Conservation (phyloP, 2,329 filamentous ascomycete species). For the Trichoderma arundinaceum region DNA sequence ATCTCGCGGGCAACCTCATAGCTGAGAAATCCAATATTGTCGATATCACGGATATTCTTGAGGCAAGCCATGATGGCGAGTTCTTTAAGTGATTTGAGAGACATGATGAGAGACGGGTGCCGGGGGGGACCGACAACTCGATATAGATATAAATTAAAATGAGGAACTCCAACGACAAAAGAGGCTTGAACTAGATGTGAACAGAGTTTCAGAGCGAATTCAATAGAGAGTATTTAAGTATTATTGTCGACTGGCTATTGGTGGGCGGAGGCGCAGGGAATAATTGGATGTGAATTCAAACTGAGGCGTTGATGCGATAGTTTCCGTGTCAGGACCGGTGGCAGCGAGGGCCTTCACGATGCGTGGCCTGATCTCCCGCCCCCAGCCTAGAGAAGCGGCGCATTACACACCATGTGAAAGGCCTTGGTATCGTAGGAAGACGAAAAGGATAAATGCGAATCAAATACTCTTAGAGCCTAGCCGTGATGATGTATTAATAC, state of each 20-base stretch:
- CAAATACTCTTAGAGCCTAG: background rate
- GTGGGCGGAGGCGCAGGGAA: background rate
- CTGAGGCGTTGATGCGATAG: background rate
- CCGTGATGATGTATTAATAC: background rate
- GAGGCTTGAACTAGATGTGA: background rate
- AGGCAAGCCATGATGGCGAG: conserved; percentile 58
- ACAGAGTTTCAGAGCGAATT: background rate
- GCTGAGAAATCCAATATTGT: conserved; percentile 73
- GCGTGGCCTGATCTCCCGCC: conserved; percentile 1
- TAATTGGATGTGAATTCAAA: background rate
- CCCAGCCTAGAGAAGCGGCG: background rate
- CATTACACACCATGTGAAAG: background rate
- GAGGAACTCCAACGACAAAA: conserved; percentile 1
- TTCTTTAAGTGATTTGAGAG: conserved; percentile 57
- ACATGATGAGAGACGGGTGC: conserved; percentile 42
- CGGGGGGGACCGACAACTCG: conserved; percentile 1
- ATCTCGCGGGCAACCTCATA: conserved; percentile 68
- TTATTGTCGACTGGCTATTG: background rate
- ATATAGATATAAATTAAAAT: conserved; percentile 3
- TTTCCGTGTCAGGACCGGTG: background rate
- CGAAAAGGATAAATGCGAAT: background rate
- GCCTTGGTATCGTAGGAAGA: background rate
- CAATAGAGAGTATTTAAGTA: background rate
- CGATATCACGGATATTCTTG: conserved; percentile 62
- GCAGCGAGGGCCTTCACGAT: background rate